Evolutionary conservation across 129 eudicot genomes (phyloP).

Genomic region (Arctium lappa): DNA sequence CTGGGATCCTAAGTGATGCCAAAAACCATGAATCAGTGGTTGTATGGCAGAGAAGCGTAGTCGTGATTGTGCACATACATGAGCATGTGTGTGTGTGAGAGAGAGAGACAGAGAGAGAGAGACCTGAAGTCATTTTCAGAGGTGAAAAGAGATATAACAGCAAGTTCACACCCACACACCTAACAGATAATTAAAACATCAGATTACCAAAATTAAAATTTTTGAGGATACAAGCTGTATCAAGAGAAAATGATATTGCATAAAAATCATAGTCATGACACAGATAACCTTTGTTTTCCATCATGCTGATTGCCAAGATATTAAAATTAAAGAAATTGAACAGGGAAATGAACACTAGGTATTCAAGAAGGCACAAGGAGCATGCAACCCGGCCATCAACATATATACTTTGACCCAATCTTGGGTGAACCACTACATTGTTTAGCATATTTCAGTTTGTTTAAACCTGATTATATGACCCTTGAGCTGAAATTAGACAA

Average conservation of each 20-base stretch:
- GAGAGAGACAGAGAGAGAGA: conserved; percentile 39
- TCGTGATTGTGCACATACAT: not conserved
- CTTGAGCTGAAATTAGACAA: not conserved
- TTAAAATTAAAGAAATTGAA: not conserved
- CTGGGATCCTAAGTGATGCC: conserved; percentile 55
- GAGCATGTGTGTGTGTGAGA: not conserved
- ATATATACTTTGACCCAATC: not conserved
- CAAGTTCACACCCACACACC: conserved; percentile 88
- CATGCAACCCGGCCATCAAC: not conserved
- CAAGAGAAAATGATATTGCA: not conserved
- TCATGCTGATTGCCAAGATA: not conserved
- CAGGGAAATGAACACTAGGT: not conserved
- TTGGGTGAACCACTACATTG: not conserved
- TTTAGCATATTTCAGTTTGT: not conserved
- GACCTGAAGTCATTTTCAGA: conserved; percentile 92
- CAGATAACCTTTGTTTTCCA: not conserved
- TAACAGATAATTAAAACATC: conserved; percentile 17
- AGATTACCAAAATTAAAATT: conserved; percentile 4
- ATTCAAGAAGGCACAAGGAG: not conserved
- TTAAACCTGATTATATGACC: not conserved
- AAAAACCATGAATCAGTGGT: conserved; percentile 14
- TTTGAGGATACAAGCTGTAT: conserved; percentile 9
- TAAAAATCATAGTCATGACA: not conserved
- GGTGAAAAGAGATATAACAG: conserved; percentile 75
- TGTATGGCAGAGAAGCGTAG: not conserved